Evolutionary conservation across 176 grass and related monocot species (phyloP).

Genomic region (Avena eriantha): DNA sequence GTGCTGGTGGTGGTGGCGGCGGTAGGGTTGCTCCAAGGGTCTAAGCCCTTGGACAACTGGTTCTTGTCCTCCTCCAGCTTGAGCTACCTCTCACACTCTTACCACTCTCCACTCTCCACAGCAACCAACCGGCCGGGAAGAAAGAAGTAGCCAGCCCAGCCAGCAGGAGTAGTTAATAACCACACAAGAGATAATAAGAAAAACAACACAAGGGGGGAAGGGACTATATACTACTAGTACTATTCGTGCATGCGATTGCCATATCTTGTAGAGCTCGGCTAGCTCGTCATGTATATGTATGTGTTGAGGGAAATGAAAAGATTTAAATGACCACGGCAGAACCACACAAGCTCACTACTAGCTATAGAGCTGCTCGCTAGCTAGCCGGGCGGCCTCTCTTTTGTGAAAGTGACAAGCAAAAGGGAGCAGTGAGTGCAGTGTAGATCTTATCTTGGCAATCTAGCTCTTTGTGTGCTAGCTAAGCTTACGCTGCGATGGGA

Average conservation of each 20-base stretch:
- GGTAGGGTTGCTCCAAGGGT: slow-evolving; percentile 67
- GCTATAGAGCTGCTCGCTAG: slow-evolving; percentile 22
- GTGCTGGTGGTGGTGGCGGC: slow-evolving; percentile 45
- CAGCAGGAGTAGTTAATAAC: neutral
- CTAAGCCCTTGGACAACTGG: slow-evolving; percentile 71
- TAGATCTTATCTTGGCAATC: slow-evolving; percentile 68
- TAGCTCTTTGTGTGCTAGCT: slow-evolving; percentile 54
- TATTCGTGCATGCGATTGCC: slow-evolving; percentile 46
- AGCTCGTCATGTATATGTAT: slow-evolving; percentile 26
- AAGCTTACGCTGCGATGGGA: slow-evolving; percentile 43
- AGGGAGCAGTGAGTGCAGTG: slow-evolving; percentile 45
- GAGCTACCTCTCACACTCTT: slow-evolving; percentile 36
- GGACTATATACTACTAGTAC: slow-evolving; percentile 2
- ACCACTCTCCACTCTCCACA: slow-evolving; percentile 10
- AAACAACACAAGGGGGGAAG: neutral
- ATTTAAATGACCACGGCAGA: slow-evolving; percentile 44
- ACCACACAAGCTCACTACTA: slow-evolving; percentile 43
- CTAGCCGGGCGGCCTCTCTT: slow-evolving; percentile 51
- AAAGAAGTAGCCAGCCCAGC: slow-evolving; percentile 19
- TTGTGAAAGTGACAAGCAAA: slow-evolving; percentile 66
- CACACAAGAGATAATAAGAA: slow-evolving; percentile 22
- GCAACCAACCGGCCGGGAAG: slow-evolving; percentile 31
- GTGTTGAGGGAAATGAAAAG: slow-evolving; percentile 30
- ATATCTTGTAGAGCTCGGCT: slow-evolving; percentile 35
- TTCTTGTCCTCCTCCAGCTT: slow-evolving; percentile 74